These are phyloP conservation scores for Xylariaceae sp. DNA, from an alignment of 2,329 filamentous ascomycete genomes.

Conservation along the genomic window DNA sequence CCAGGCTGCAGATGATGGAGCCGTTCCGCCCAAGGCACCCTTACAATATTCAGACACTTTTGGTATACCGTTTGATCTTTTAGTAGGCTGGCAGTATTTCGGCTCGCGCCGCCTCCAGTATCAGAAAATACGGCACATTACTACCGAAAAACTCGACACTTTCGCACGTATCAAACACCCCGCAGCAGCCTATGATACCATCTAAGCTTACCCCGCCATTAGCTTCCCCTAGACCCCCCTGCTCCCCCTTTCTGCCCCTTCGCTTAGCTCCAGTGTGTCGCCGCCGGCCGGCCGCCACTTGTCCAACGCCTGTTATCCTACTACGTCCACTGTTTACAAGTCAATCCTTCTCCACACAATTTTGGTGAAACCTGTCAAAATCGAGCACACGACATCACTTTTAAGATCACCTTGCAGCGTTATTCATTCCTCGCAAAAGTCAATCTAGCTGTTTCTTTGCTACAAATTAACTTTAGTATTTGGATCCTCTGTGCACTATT, in stretches of 20 bases:
- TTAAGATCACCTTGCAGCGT: conserved; percentile 9
- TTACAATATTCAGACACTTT: too few species aligned
- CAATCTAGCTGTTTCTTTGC: conserved; percentile 13
- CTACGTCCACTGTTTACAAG: conserved; percentile 2
- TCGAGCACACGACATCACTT: conserved; percentile 33
- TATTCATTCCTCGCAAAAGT: neutral
- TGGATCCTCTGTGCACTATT: neutral
- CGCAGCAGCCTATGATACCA: conserved; percentile 21
- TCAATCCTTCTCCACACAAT: conserved; percentile 38
- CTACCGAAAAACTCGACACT: too few species aligned
- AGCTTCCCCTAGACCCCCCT: neutral
- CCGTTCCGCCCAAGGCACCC: too few species aligned
- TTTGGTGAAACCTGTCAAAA: conserved; percentile 46
- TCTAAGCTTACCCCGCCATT: conserved; percentile 20
- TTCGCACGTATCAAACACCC: neutral
- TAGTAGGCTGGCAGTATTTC: too few species aligned
- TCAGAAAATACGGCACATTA: too few species aligned
- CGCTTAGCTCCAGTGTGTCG: too few species aligned
- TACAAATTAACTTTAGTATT: conserved; percentile 1
- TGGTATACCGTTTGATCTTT: too few species aligned
- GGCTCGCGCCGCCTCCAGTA: too few species aligned
- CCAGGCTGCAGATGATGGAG: too few species aligned
- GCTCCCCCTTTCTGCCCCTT: neutral
- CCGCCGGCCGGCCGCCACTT: conserved; percentile 20
- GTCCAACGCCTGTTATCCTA: conserved; percentile 1